Percentiles rank a stretch among this genome's conserved stretches.
These are phyloP conservation scores for Solanum bukasovii DNA, from an alignment of 257 asterid genomes.

Conservation along the genomic window DNA sequence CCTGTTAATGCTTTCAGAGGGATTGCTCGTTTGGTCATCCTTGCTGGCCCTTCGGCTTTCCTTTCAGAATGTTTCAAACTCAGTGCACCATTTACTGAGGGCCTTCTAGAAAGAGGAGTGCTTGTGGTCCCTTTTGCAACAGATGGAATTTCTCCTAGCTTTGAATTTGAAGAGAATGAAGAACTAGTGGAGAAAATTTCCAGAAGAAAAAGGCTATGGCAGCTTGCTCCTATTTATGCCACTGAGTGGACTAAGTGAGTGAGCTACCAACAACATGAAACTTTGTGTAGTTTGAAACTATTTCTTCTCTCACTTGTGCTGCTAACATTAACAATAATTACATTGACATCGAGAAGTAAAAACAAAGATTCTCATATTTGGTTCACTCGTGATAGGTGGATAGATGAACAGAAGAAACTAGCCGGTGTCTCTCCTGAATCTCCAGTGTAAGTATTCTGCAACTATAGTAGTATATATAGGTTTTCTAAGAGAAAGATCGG, in stretches of 20 bases:
- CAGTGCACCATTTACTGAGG: conserved; percentile 63
- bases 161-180: conserved; percentile 57
- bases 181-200: conserved; percentile 40
- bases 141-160: conserved; percentile 43
- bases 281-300: neutral
- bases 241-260: conserved; percentile 82
- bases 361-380: neutral
- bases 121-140: conserved; percentile 79
- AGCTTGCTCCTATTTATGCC: conserved; percentile 53
- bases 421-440: conserved; percentile 80
- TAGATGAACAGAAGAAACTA: conserved; percentile 81
- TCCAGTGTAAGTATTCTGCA: conserved; percentile 66
- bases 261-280: neutral
- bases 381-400: conserved; percentile 53
- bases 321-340: neutral
- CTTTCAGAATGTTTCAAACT: conserved; percentile 55
- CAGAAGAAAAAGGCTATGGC: conserved; percentile 81
- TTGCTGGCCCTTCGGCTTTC: conserved; percentile 73
- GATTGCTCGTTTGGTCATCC: conserved; percentile 78
- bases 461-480: neutral
- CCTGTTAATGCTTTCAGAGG: conserved; percentile 83
- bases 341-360: neutral
- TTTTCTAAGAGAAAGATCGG: neutral
- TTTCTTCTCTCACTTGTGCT: neutral
- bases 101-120: conserved; percentile 71